These are phyloP conservation scores for Halophytophthora polymorphica DNA, from an alignment of 352 stramenopile genomes.

Conservation along the genomic window DNA sequence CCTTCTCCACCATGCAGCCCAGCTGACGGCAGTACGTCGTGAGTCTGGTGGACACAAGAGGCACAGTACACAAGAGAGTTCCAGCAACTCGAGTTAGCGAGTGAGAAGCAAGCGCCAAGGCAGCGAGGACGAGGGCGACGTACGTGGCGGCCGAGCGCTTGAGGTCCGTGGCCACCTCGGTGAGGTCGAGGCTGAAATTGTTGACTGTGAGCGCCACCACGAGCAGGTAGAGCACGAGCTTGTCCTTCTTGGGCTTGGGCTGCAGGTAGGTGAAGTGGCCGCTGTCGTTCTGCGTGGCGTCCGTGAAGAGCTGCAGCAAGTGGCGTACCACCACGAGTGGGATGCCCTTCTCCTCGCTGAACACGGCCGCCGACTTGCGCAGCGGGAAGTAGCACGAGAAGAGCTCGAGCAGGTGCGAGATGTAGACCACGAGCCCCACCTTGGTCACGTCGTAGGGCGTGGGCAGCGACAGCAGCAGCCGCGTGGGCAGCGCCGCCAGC, in stretches of 20 bases:
- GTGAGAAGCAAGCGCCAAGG: too few species aligned
- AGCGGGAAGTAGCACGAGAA: slow-evolving; percentile 59
- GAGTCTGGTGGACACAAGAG: slow-evolving; percentile 32
- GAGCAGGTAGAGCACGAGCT: slow-evolving; percentile 74
- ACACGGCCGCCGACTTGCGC: slow-evolving; percentile 54
- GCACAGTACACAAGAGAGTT: too few species aligned
- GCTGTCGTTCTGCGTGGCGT: slow-evolving; percentile 47
- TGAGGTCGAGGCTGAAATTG: slow-evolving; percentile 72
- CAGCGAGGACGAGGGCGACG: slow-evolving; percentile 5
- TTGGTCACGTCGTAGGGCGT: slow-evolving; percentile 72
- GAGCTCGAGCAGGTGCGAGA: slow-evolving; percentile 72
- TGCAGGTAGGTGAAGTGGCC: slow-evolving; percentile 68
- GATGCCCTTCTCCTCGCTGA: slow-evolving; percentile 77
- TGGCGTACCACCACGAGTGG: slow-evolving; percentile 69
- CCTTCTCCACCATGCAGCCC: slow-evolving; percentile 71
- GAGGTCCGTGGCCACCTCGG: slow-evolving; percentile 61
- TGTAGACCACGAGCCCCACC: slow-evolving; percentile 67
- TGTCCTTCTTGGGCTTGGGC: slow-evolving; percentile 79
- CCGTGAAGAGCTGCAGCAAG: slow-evolving; percentile 66
- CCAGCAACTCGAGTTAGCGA: too few species aligned
- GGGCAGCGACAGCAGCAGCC: slow-evolving; percentile 62
- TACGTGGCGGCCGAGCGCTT: slow-evolving; percentile 54
- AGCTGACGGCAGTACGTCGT: slow-evolving; percentile 67
- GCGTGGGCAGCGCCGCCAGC: slow-evolving; percentile 49
- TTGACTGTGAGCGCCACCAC: slow-evolving; percentile 74